Evolutionary conservation across 768 basidiomycete genomes (phyloP).

Genomic region (Boletus sensibilis): DNA sequence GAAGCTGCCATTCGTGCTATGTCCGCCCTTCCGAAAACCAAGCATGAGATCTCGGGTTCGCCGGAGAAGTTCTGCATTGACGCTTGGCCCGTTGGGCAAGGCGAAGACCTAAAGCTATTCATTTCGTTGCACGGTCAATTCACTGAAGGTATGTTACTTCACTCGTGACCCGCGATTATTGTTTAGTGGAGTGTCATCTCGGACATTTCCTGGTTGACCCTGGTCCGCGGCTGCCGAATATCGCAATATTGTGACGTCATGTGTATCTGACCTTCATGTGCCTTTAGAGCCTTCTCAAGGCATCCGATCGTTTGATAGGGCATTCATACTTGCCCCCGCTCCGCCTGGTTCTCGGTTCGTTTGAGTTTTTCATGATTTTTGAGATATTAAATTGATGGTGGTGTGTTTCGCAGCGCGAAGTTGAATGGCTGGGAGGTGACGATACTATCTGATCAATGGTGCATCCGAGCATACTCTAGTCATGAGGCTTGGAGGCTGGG

Average conservation of each 20-base stretch:
- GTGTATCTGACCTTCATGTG: constrained; percentile 17
- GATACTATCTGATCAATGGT: constrained; percentile 86
- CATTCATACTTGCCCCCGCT: constrained; percentile 83
- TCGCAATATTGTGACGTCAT: constrained; percentile 14
- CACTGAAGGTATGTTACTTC: constrained; percentile 68
- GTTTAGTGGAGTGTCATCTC: constrained; percentile 2
- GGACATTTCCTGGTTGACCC: constrained; percentile 12
- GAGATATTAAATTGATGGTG: constrained; percentile 8
- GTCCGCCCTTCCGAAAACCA: constrained; percentile 66
- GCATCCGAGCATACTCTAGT: constrained; percentile 80
- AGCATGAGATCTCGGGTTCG: constrained; percentile 77
- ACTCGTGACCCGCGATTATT: constrained; percentile 8
- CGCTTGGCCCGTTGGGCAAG: constrained; percentile 72
- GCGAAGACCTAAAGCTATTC: constrained; percentile 54
- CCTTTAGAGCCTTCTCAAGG: constrained; percentile 66
- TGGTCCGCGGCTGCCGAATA: constrained; percentile 2
- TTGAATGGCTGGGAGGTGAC: constrained; percentile 85
- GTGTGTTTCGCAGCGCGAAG: constrained; percentile 56
- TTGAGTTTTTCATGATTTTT: background rate
- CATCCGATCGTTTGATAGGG: constrained; percentile 89
- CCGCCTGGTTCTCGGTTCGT: constrained; percentile 81
- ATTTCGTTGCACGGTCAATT: constrained; percentile 89
- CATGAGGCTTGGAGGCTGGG: constrained; percentile 78
- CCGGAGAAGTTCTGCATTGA: constrained; percentile 87
- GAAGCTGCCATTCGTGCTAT: constrained; percentile 63